Conservation (phyloP, 352 stramenopile species). For the Globisporangium apiculatum region DNA sequence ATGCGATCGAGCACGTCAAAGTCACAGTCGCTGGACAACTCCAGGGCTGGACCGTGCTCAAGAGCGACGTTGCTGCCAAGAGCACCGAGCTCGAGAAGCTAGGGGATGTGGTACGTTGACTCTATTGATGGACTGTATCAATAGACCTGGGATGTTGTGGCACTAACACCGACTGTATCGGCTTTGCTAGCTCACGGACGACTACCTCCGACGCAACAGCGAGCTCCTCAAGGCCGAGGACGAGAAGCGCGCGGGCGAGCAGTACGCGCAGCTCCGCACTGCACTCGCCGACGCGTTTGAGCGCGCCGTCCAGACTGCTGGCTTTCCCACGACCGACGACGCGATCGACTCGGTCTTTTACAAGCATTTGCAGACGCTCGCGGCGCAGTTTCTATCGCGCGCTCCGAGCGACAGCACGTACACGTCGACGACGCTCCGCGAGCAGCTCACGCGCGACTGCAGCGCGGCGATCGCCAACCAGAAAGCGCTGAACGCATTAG, state of each 20-base stretch:
- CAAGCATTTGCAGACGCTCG: constrained; percentile 49
- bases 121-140: neutral
- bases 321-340: constrained; percentile 55
- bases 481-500: constrained; percentile 63
- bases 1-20: constrained; percentile 48
- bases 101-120: constrained; percentile 53
- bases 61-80: constrained; percentile 52
- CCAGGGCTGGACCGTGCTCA: constrained; percentile 69
- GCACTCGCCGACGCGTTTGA: constrained; percentile 54
- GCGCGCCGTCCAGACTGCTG: constrained; percentile 34
- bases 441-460: constrained; percentile 56
- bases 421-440: constrained; percentile 36
- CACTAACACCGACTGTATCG: neutral
- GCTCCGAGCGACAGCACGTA: constrained; percentile 36
- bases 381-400: constrained; percentile 48
- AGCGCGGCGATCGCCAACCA: constrained; percentile 56
- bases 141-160: neutral
- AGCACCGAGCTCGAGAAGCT: constrained; percentile 65
- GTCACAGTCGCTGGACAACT: constrained; percentile 37
- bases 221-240: constrained; percentile 54
- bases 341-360: constrained; percentile 58
- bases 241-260: constrained; percentile 44
- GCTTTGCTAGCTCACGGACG: constrained; percentile 40
- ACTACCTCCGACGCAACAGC: constrained; percentile 61
- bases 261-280: constrained; percentile 52